phyloP scores from a whole-genome alignment of 768 basidiomycete genomes.

The Daedalea quercina region DNA sequence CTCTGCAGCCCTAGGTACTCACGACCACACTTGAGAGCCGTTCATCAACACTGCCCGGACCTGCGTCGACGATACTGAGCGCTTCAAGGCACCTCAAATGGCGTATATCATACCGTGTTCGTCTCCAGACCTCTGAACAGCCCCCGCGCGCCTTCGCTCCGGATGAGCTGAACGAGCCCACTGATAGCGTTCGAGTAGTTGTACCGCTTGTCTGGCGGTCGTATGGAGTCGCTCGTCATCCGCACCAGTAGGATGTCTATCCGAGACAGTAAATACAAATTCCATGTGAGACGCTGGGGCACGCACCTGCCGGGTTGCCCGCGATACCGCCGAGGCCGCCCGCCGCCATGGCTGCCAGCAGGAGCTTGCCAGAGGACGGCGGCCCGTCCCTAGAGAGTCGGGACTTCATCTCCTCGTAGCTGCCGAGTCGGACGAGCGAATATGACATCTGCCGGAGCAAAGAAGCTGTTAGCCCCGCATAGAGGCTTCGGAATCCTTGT shows the following conservation, averaged over 20 bases:
- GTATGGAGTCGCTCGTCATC: constrained; percentile 83
- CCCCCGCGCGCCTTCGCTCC: constrained; percentile 63
- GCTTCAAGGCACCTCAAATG: neutral
- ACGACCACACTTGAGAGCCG: constrained; percentile 81
- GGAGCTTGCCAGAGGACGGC: constrained; percentile 47
- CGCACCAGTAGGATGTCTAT: constrained; percentile 69
- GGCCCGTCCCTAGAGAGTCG: constrained; percentile 42
- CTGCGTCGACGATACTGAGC: constrained; percentile 21
- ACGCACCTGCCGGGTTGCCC: constrained; percentile 74
- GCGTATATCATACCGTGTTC: constrained; percentile 52
- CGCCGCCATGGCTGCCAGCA: constrained; percentile 61
- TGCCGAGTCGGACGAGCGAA: constrained; percentile 77
- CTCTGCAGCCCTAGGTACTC: constrained; percentile 26
- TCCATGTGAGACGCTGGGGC: neutral
- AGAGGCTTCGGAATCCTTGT: constrained; percentile 69
- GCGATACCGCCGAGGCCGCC: constrained; percentile 80
- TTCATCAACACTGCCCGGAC: constrained; percentile 70
- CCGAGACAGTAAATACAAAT: neutral
- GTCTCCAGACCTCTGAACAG: constrained; percentile 71
- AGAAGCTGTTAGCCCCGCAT: constrained; percentile 78
- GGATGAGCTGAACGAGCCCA: constrained; percentile 60
- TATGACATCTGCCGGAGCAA: constrained; percentile 89
- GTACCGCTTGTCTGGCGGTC: constrained; percentile 67
- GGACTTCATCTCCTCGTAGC: constrained; percentile 72
- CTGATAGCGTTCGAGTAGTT: constrained; percentile 74